Evolutionary conservation across 1,284 basidiomycete species (phyloP).

Genomic region (Leccinum fuscescens): DNA sequence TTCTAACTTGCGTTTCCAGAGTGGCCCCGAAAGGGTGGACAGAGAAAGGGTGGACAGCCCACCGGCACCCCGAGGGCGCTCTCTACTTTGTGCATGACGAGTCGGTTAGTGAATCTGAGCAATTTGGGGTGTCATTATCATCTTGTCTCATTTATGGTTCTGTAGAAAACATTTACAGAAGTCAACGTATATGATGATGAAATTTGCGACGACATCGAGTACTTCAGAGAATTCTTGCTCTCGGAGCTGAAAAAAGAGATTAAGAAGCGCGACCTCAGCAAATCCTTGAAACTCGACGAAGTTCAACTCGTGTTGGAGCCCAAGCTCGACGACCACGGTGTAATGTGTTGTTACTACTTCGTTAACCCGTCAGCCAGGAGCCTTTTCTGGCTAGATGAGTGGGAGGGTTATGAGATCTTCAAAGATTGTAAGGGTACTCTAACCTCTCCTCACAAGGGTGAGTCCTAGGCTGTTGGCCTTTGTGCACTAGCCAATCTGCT

Average conservation of each 20-base stretch:
- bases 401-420: constrained; percentile 21
- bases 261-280: background rate
- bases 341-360: constrained; percentile 32
- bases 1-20: constrained; percentile 10
- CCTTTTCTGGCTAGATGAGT: constrained; percentile 33
- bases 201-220: constrained; percentile 23
- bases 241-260: constrained; percentile 15
- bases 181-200: constrained; percentile 21
- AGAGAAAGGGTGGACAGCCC: constrained; percentile 23
- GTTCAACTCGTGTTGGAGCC: constrained; percentile 34
- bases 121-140: background rate
- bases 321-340: background rate
- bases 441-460: constrained; percentile 29
- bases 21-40: constrained; percentile 24
- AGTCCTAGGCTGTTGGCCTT: background rate
- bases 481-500: background rate
- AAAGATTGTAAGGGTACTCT: constrained; percentile 20
- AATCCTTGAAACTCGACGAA: constrained; percentile 17
- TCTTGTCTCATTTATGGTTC: background rate
- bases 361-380: constrained; percentile 26
- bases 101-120: constrained; percentile 22
- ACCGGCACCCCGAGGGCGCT: constrained; percentile 30
- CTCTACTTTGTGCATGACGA: constrained; percentile 28
- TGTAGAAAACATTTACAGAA: constrained; percentile 35
- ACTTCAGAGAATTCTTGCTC: constrained; percentile 18